Evolutionary conservation across 2,329 filamentous ascomycete genomes (phyloP).

Genomic region (Diaporthe sp.): DNA sequence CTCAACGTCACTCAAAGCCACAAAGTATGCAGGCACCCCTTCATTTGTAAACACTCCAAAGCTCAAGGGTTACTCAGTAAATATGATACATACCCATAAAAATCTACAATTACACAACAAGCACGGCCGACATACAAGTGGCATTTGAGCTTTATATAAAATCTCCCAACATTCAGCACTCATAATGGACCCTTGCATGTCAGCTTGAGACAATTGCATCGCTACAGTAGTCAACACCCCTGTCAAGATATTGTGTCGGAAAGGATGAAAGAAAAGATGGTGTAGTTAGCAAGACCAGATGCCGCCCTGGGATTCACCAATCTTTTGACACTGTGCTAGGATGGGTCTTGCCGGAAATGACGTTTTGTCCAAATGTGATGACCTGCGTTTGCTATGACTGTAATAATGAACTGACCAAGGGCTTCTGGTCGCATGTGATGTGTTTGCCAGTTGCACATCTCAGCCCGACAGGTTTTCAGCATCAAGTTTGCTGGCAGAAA

Average conservation of each 20-base stretch:
- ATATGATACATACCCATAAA: not conserved
- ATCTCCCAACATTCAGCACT: not conserved
- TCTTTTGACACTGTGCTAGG: not conserved
- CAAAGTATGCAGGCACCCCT: not conserved
- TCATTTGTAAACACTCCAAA: not conserved
- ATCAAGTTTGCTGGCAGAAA: too few relatives aligned
- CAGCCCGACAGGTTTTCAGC: not conserved
- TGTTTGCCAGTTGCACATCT: not conserved
- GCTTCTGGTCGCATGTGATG: not conserved
- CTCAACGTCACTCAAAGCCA: slow-evolving; percentile 22
- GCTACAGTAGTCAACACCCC: not conserved
- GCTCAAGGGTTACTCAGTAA: not conserved
- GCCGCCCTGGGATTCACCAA: not conserved
- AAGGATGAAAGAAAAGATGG: not conserved
- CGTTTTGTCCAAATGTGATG: not conserved
- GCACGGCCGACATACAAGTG: not conserved
- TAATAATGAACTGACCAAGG: not conserved
- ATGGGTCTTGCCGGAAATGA: not conserved
- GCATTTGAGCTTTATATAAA: not conserved
- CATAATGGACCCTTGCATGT: not conserved
- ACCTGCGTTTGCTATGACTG: not conserved
- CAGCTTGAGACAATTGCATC: not conserved
- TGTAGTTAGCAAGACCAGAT: not conserved
- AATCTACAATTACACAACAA: not conserved
- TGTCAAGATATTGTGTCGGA: not conserved